Evolutionary conservation across 2,329 filamentous ascomycete genomes (phyloP).

Genomic region (Pyrenophora tritici-repentis): DNA sequence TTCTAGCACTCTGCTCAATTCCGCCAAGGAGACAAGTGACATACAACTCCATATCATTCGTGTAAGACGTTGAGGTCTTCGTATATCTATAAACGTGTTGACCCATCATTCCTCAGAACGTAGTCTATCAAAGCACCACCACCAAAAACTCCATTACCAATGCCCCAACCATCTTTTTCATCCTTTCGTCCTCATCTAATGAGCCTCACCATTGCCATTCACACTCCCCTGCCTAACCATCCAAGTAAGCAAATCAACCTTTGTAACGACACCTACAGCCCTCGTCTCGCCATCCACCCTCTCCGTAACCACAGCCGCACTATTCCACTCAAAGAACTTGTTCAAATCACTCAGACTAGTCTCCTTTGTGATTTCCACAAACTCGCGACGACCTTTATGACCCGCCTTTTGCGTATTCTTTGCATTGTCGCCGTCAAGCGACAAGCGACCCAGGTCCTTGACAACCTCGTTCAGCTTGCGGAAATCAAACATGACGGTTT

Average conservation of each 20-base stretch:
- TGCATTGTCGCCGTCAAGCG: conserved; percentile 27
- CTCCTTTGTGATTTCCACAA: conserved; percentile 92
- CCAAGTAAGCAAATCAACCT: conserved; percentile 93
- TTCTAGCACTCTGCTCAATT: too few relatives aligned
- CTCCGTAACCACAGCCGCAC: conserved; percentile 91
- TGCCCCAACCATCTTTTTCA: not conserved
- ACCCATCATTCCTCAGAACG: not conserved
- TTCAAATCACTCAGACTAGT: conserved; percentile 83
- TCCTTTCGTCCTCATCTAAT: not conserved
- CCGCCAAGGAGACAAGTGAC: too few relatives aligned
- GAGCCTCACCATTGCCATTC: conserved; percentile 9
- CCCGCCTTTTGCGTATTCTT: conserved; percentile 24
- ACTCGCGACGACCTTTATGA: conserved; percentile 60
- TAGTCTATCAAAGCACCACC: not conserved
- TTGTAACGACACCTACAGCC: conserved; percentile 89
- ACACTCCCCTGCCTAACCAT: conserved; percentile 62
- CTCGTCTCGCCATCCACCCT: conserved; percentile 65
- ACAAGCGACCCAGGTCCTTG: conserved; percentile 66
- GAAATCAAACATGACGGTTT: conserved; percentile 97
- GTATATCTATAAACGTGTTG: not conserved
- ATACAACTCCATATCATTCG: too few relatives aligned
- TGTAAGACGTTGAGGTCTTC: conserved; percentile 5
- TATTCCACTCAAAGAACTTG: conserved; percentile 98
- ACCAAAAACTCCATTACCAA: not conserved
- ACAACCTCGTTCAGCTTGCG: conserved; percentile 83